Evolutionary conservation across 306 rosid species (phyloP), one percentile per base, ranked within the genome.

Genomic region (Urtica urens): DNA sequence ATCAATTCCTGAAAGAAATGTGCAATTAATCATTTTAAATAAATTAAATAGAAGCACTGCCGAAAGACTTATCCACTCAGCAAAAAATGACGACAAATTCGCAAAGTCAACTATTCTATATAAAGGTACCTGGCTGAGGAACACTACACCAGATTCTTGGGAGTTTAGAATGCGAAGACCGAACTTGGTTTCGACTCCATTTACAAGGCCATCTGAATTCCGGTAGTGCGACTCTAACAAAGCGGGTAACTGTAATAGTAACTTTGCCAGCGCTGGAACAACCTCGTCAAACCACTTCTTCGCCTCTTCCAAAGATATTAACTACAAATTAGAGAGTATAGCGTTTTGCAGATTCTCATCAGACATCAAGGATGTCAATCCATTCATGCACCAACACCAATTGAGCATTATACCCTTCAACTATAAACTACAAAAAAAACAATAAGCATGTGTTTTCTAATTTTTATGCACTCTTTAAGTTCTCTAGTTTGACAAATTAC

Each of bases 211-310:
- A 46, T 68, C 72, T 1, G 83, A 69, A 53, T 57, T 71, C 58
- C 56, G 67, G 72, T 81, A 81, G 73, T 90, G 97, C 23, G 52
- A 22, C 67, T 90, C 84, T 65, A 90, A 61, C 79, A 84, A 61
- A 57, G 79, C 70, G 18, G 95, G 95, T 10, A 90, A 67, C 57
- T 67, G 78, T 65, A 84, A 68, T 35, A 90, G 76, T 72, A 90
- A 66, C 72, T 59, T 69, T 3, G 73, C 95, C 75, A 90, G 51
- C 3, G 72, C 76, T 2, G 97, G 95, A 46, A 90, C 21, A 44
- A 79, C 84, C 34, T 65, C 82, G 46, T 46, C 72, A 63, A 84
- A 84, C 90, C 86, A 84, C 72, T 68, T 73, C 38, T 23, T 58
- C 6, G 92, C 71, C 59, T 81, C 82, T 54, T 59, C 81, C 51